phyloP scores from a whole-genome alignment of 2,329 filamentous ascomycete genomes.

The Trichoderma oligosporum region DNA sequence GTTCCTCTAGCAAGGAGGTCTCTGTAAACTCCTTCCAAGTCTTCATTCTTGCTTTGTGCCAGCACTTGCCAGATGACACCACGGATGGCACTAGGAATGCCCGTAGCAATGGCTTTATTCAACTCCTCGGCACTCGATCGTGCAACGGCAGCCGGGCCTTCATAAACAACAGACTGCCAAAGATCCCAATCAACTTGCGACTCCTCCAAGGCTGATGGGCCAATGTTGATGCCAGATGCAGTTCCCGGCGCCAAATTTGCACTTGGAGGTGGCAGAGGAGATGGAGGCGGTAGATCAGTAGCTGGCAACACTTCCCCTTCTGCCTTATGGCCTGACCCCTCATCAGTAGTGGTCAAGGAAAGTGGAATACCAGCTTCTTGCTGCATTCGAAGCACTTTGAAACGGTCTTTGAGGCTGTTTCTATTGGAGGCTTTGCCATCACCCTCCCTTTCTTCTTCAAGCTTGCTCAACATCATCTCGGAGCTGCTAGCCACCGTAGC shows the following conservation, averaged over 20 bases:
- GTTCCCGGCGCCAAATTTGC: slow-evolving; percentile 76
- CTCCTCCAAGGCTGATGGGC: slow-evolving; percentile 66
- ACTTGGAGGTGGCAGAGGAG: slow-evolving; percentile 62
- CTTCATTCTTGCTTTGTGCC: slow-evolving; percentile 90
- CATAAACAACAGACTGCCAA: slow-evolving; percentile 94
- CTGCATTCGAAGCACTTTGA: slow-evolving; percentile 71
- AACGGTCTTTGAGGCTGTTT: slow-evolving; percentile 71
- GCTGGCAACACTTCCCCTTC: slow-evolving; percentile 27
- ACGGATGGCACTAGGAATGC: slow-evolving; percentile 90
- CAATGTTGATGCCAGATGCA: slow-evolving; percentile 73
- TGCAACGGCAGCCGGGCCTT: slow-evolving; percentile 83
- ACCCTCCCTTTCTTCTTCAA: slow-evolving; percentile 66
- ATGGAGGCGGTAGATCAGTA: slow-evolving; percentile 35
- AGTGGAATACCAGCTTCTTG: slow-evolving; percentile 62
- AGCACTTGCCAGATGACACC: slow-evolving; percentile 99
- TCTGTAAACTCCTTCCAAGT: slow-evolving; percentile 80
- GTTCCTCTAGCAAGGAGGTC: slow-evolving; percentile 77
- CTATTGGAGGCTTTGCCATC: slow-evolving; percentile 46
- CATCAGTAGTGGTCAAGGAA: slow-evolving; percentile 53
- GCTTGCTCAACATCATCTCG: slow-evolving; percentile 70
- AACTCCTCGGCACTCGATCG: slow-evolving; percentile 85
- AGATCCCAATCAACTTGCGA: slow-evolving; percentile 95
- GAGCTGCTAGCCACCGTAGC: slow-evolving; percentile 76
- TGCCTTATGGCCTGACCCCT: slow-evolving; percentile 37
- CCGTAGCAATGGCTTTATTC: slow-evolving; percentile 83